phyloP scores from a whole-genome alignment of 2,329 filamentous ascomycete genomes.

The Arthrobotrys entomopaga region DNA sequence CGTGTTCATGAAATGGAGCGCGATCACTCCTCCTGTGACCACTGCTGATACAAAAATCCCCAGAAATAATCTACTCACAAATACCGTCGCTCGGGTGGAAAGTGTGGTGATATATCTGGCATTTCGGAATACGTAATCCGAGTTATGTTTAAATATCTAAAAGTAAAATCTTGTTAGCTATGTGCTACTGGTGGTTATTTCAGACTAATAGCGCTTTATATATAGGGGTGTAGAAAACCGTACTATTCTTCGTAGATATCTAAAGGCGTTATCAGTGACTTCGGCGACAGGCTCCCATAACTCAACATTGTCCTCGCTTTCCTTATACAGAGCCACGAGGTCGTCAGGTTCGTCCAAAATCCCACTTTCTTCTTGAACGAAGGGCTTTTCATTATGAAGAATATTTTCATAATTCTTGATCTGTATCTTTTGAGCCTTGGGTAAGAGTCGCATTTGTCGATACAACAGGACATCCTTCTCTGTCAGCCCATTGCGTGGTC shows the following conservation, averaged over 20 bases:
- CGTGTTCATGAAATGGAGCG: constrained; percentile 14
- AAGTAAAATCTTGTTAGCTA: background rate
- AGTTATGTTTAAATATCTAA: constrained; percentile 27
- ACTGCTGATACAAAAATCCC: constrained; percentile 14
- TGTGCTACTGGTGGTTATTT: no score
- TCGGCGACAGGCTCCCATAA: constrained; percentile 25
- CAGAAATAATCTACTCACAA: constrained; percentile 13
- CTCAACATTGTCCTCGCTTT: constrained; percentile 23
- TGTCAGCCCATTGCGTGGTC: background rate
- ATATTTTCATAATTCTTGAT: constrained; percentile 19
- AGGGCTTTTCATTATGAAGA: constrained; percentile 14
- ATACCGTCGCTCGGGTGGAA: constrained; percentile 21
- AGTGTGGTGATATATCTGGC: constrained; percentile 9
- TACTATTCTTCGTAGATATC: constrained; percentile 1
- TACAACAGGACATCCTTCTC: constrained; percentile 39
- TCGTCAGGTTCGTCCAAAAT: constrained; percentile 35
- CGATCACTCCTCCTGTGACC: constrained; percentile 15
- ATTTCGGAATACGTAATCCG: constrained; percentile 9
- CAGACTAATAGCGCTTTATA: no score
- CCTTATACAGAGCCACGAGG: constrained; percentile 27
- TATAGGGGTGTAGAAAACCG: background rate
- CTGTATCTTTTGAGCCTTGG: constrained; percentile 26
- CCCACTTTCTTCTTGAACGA: constrained; percentile 2
- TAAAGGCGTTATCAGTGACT: constrained; percentile 8
- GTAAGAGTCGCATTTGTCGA: constrained; percentile 22